Base-by-base conservation (phyloP, 164 flowering plant species). In the Dillenia turbinata region DNA sequence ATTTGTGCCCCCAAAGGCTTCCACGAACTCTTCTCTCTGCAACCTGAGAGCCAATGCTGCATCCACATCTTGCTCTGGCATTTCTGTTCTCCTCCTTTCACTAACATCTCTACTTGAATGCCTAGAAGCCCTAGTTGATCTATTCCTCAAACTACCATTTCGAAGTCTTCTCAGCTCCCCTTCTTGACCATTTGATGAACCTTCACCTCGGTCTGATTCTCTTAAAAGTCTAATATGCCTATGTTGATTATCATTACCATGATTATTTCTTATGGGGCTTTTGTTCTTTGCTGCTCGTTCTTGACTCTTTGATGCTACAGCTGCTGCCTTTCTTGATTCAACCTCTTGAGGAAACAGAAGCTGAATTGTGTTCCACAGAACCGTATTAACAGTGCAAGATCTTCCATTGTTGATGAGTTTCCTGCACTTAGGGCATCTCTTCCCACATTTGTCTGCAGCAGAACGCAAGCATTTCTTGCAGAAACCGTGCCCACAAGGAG, bases 301-400 rank as follows among this genome's bases (percentile, higher is more conserved):
- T 40, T 51, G 63, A 40, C 49, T 61, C 44, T 68, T 78, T 52
- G 43, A 53, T 13, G 72, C 69, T 54, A 49, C 66, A 2, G 71
- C 64, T 22, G 66, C 65, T 3, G 74, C 76, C 67, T 86, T 90
- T 69, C 87, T 86, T 69, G 85, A 78, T 70, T 86, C 89, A 9
- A 88, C 74, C 56, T 90, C 97, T 64, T 76, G 69, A 8, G 97
- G 97, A 70, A 94, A 94, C 63, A 91, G 70, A 54, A 91, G 91
- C 74, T 92, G 98, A 48, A 92, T 89, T 45, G 98, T 89, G 84
- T 89, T 92, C 98, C 98, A 92, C 44, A 94, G 92, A 59, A 90
- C 89, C 19, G 96, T 94, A 72, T 94, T 94, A 50, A 94, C 84
- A 3, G 87, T 83, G 70, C 93, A 94, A 48, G 86, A 80, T 68